A percentile compares a stretch with the other conserved stretches of the same genome.
phyloP scores from a whole-genome alignment of 1,139 yeast species.

The Magnusiomyces paraingens region DNA sequence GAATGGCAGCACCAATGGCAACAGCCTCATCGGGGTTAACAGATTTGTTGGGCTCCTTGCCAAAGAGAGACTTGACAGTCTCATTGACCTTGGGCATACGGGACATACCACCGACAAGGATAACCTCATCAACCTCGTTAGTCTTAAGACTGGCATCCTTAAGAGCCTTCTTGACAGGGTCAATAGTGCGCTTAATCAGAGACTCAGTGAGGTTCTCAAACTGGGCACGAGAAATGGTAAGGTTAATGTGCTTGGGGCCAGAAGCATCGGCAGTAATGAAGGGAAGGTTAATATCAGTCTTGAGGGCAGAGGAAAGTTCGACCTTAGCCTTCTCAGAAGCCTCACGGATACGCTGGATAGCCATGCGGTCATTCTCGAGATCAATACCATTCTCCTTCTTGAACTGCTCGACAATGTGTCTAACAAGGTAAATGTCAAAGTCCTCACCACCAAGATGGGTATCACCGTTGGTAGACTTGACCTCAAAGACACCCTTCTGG shows the following conservation, averaged over 20 bases:
- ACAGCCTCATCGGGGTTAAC: constrained; percentile 99
- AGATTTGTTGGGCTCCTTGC: constrained; percentile 95
- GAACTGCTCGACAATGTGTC: constrained; percentile 86
- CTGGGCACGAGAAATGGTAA: constrained; percentile 87
- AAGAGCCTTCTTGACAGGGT: constrained; percentile 97
- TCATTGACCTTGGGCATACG: constrained; percentile 99
- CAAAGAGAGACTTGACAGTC: constrained; percentile 88
- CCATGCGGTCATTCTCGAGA: constrained; percentile 91
- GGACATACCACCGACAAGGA: constrained; percentile 99
- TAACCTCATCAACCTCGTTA: constrained; percentile 87
- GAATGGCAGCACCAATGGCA: constrained; percentile 99
- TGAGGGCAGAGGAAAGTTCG: constrained; percentile 88
- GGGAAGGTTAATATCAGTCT: constrained; percentile 94
- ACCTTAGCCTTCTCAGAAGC: constrained; percentile 99
- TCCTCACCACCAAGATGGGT: constrained; percentile 89
- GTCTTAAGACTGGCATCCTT: constrained; percentile 89
- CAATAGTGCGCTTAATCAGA: constrained; percentile 84
- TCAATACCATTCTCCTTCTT: constrained; percentile 90
- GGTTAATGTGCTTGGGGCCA: constrained; percentile 98
- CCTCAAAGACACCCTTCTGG: constrained; percentile 85
- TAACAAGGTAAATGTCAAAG: constrained; percentile 74
- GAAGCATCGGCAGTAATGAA: constrained; percentile 92
- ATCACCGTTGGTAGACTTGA: constrained; percentile 83
- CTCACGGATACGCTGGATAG: constrained; percentile 98
- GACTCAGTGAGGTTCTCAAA: constrained; percentile 88